phyloP scores from a whole-genome alignment of 768 basidiomycete species.

The Tulasnella sp. region DNA sequence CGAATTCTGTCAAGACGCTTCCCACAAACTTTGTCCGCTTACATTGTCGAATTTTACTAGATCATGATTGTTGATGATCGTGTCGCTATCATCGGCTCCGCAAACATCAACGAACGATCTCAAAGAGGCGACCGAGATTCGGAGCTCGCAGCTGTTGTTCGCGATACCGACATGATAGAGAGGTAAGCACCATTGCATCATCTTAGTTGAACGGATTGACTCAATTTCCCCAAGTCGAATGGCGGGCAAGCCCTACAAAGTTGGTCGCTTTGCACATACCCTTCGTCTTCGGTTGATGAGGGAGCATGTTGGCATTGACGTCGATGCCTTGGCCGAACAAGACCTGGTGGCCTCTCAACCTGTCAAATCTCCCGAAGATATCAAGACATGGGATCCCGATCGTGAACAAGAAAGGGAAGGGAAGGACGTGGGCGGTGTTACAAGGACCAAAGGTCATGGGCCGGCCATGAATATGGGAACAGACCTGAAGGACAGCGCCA shows the following conservation, averaged over 20 bases:
- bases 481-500: slow-evolving; percentile 27
- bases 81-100: slow-evolving; percentile 85
- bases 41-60: no score
- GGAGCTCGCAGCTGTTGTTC: slow-evolving; percentile 80
- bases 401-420: slow-evolving; percentile 36
- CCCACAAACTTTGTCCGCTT: background rate
- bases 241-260: slow-evolving; percentile 89
- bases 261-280: slow-evolving; percentile 93
- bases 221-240: slow-evolving; percentile 48
- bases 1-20: background rate
- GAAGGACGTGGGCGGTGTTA: slow-evolving; percentile 21
- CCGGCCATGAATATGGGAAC: background rate
- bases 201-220: background rate
- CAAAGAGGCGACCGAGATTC: slow-evolving; percentile 95
- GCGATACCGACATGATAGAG: slow-evolving; percentile 95
- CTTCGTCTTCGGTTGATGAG: slow-evolving; percentile 89
- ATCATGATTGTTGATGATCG: slow-evolving; percentile 87
- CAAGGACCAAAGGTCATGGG: slow-evolving; percentile 12
- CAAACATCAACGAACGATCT: slow-evolving; percentile 96
- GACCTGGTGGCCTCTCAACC: slow-evolving; percentile 47
- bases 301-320: slow-evolving; percentile 91
- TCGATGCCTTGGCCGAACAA: slow-evolving; percentile 73
- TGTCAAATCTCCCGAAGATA: slow-evolving; percentile 35
- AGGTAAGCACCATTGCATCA: slow-evolving; percentile 36
- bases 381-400: slow-evolving; percentile 62